Percentiles rank a stretch among this genome's conserved stretches.
phyloP scores from a whole-genome alignment of 306 rosid species.

The Quillaja saponaria region DNA sequence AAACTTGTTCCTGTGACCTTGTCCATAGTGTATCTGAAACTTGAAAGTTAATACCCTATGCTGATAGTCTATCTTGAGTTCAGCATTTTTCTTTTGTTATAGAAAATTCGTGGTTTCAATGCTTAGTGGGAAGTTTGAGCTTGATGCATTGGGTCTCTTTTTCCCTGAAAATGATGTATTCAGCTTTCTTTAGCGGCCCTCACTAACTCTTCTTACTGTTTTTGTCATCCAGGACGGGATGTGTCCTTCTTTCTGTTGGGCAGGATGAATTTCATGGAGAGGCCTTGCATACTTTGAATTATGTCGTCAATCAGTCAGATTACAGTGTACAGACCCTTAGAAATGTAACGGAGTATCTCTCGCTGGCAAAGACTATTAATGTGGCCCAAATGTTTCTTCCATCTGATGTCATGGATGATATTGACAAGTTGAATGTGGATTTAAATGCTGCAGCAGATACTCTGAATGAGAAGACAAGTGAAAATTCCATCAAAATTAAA shows the following conservation, averaged over 20 bases:
- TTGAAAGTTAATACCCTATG: no score
- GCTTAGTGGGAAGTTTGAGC: neutral
- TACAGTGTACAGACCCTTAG: constrained; percentile 75
- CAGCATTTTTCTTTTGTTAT: neutral
- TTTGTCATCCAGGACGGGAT: constrained; percentile 74
- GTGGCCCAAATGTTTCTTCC: constrained; percentile 83
- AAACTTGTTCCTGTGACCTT: no score
- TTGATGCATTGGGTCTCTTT: neutral
- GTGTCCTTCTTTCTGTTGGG: constrained; percentile 83
- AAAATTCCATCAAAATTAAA: constrained; percentile 63
- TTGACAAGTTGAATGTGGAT: constrained; percentile 72
- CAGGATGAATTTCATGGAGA: constrained; percentile 76
- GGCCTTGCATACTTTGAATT: constrained; percentile 73
- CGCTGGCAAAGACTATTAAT: constrained; percentile 87
- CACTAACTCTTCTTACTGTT: constrained; percentile 30
- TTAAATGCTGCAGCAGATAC: constrained; percentile 78
- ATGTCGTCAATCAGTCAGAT: constrained; percentile 91
- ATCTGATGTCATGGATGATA: constrained; percentile 68
- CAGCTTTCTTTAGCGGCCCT: neutral
- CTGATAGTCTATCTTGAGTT: neutral
- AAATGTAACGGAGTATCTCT: constrained; percentile 85
- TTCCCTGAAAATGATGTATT: neutral
- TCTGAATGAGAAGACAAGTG: constrained; percentile 60
- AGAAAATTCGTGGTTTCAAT: neutral
- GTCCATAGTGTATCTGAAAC: no score